Evolutionary conservation across 345 rosid genomes (phyloP).

Genomic region (Crucihimalaya himalaica): DNA sequence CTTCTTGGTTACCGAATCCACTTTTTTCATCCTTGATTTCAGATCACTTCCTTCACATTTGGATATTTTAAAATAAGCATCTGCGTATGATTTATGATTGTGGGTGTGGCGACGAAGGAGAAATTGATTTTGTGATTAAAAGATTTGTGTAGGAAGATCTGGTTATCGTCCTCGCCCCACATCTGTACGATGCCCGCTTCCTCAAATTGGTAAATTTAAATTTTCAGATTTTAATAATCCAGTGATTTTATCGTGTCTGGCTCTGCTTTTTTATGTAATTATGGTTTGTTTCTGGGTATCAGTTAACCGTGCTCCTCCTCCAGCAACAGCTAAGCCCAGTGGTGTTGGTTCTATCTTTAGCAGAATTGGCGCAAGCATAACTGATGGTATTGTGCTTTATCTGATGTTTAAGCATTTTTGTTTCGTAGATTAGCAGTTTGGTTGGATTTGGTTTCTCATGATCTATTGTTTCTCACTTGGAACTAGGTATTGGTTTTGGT

Average conservation of each 20-base stretch:
- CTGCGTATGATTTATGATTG: neutral
- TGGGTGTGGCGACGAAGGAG: neutral
- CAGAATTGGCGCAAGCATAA: conserved; percentile 74
- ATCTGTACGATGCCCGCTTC: conserved; percentile 26
- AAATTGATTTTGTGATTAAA: neutral
- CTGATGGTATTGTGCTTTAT: conserved; percentile 62
- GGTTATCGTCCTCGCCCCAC: conserved; percentile 31
- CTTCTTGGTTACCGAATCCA: too few species aligned
- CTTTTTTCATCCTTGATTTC: too few species aligned
- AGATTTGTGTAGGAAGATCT: conserved; percentile 31
- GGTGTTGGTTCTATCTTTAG: conserved; percentile 70
- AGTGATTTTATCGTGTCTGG: too few species aligned
- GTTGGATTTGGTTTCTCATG: neutral
- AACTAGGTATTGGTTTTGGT: conserved; percentile 81
- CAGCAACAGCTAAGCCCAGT: conserved; percentile 62
- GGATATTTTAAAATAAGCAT: neutral
- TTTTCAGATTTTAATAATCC: too few species aligned
- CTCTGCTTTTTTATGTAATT: neutral
- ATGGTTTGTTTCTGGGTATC: conserved; percentile 24
- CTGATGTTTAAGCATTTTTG: neutral
- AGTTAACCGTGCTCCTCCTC: conserved; percentile 84
- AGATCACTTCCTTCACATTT: neutral
- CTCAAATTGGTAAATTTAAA: conserved; percentile 27
- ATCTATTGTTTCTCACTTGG: neutral
- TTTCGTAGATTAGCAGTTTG: neutral